Evolutionary conservation across 2,329 filamentous ascomycete genomes (phyloP).

Genomic region (Tolypocladium tundrense): DNA sequence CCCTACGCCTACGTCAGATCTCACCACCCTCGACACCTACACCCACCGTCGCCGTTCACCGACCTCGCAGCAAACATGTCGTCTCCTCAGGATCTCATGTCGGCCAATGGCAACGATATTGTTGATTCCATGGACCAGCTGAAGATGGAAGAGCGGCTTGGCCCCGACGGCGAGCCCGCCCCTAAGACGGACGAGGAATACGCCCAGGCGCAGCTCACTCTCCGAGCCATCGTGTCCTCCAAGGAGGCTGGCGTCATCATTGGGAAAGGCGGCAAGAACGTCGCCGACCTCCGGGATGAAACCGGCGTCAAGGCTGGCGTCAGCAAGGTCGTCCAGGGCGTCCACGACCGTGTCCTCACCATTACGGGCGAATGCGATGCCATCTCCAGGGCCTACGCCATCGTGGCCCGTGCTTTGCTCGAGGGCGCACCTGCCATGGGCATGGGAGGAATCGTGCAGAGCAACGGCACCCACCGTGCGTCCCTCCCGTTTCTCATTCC

Average conservation of each 20-base stretch:
- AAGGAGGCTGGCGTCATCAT: conserved; percentile 99
- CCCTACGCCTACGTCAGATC: neutral
- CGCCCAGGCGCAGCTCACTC: conserved; percentile 79
- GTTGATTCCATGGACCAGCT: conserved; percentile 54
- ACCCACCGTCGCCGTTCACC: neutral
- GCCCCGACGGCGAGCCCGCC: conserved; percentile 64
- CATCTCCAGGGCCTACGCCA: conserved; percentile 84
- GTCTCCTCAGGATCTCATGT: conserved; percentile 44
- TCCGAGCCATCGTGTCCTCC: conserved; percentile 95
- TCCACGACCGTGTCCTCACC: conserved; percentile 93
- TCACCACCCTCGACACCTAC: neutral
- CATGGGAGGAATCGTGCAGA: conserved; percentile 84
- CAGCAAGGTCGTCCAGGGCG: conserved; percentile 95
- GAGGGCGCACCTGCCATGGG: conserved; percentile 92
- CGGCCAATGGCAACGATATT: conserved; percentile 51
- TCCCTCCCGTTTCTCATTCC: neutral
- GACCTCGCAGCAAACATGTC: conserved; percentile 39
- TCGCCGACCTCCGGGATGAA: conserved; percentile 92
- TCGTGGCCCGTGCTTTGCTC: conserved; percentile 82
- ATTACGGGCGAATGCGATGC: conserved; percentile 85
- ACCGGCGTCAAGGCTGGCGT: conserved; percentile 97
- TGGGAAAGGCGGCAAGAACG: conserved; percentile 96
- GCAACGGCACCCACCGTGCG: conserved; percentile 86
- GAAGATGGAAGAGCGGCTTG: conserved; percentile 55
- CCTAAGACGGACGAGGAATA: conserved; percentile 98